Evolutionary conservation across 1,139 yeast species (phyloP).

Genomic region (Pichia kudriavzevii): DNA sequence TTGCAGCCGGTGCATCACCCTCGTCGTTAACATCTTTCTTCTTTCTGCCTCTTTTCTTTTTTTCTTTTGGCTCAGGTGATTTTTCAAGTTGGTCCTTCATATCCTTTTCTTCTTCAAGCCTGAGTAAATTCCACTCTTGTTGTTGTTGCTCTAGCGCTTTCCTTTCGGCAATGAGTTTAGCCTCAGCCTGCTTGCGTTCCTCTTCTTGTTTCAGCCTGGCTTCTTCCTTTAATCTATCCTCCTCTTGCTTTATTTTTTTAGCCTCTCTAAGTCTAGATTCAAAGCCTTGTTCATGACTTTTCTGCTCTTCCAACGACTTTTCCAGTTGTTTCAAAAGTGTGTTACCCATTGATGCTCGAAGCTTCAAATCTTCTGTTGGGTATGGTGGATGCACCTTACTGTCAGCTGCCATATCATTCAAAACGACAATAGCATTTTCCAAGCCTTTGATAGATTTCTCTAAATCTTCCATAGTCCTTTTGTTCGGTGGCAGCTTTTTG

Average conservation of each 20-base stretch:
- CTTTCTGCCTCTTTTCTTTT: conserved; percentile 20
- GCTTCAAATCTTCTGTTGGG: conserved; percentile 69
- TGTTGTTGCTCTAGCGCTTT: conserved; percentile 73
- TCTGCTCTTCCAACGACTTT: conserved; percentile 65
- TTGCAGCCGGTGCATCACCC: conserved; percentile 10
- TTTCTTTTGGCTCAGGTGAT: conserved; percentile 22
- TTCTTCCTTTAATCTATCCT: conserved; percentile 37
- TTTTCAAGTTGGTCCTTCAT: conserved; percentile 25
- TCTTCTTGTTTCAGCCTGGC: conserved; percentile 35
- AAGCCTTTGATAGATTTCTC: conserved; percentile 51
- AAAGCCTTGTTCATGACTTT: conserved; percentile 52
- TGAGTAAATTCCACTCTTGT: conserved; percentile 67
- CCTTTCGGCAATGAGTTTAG: conserved; percentile 59
- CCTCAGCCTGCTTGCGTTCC: conserved; percentile 38
- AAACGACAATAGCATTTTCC: conserved; percentile 51
- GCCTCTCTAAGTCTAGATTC: conserved; percentile 68
- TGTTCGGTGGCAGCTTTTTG: conserved; percentile 52
- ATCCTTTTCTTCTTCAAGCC: conserved; percentile 35
- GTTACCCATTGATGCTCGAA: conserved; percentile 80
- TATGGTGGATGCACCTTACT: conserved; percentile 52
- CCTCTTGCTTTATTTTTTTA: conserved; percentile 54
- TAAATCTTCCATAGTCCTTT: conserved; percentile 58
- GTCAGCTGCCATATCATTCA: conserved; percentile 51
- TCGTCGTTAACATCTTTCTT: conserved; percentile 17
- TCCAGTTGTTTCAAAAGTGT: conserved; percentile 69